phyloP scores from a whole-genome alignment of 2,329 filamentous ascomycete genomes.

The Calonectria multiphialidica region DNA sequence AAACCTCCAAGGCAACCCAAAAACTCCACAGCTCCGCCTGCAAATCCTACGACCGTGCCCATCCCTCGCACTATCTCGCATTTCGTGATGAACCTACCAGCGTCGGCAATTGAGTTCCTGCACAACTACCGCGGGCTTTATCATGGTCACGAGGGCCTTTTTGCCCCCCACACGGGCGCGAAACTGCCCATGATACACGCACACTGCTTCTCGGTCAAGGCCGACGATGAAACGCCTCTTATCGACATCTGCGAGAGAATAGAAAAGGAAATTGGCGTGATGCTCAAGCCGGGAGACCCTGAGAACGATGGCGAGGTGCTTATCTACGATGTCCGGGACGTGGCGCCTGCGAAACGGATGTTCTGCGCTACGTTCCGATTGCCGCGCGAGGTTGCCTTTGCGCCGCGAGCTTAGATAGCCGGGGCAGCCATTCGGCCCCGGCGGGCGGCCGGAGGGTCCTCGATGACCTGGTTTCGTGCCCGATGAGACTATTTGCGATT shows the following conservation, averaged over 20 bases:
- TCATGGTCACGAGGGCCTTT: slow-evolving; percentile 74
- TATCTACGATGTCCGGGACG: slow-evolving; percentile 82
- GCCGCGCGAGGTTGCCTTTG: slow-evolving; percentile 86
- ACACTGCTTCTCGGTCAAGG: slow-evolving; percentile 93
- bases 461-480: slow-evolving; percentile 9
- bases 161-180: slow-evolving; percentile 68
- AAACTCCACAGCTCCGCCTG: slow-evolving; percentile 51
- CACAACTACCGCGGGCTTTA: slow-evolving; percentile 78
- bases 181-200: slow-evolving; percentile 87
- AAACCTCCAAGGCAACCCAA: slow-evolving; percentile 54
- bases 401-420: slow-evolving; percentile 48
- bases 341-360: slow-evolving; percentile 95
- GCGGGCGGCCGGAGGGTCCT: slow-evolving; percentile 28
- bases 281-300: slow-evolving; percentile 57
- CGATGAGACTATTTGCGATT: slow-evolving; percentile 21
- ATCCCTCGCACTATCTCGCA: slow-evolving; percentile 86
- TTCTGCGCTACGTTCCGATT: slow-evolving; percentile 94
- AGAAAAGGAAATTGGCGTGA: slow-evolving; percentile 54
- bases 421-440: slow-evolving; percentile 31
- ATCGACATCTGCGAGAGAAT: slow-evolving; percentile 61
- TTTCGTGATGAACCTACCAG: slow-evolving; percentile 98
- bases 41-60: slow-evolving; percentile 55
- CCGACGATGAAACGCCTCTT: slow-evolving; percentile 76
- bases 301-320: slow-evolving; percentile 62
- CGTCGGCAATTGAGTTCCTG: slow-evolving; percentile 88